These are phyloP conservation scores for Diutina scorzettiae DNA, from an alignment of 1,139 yeast species.

Conservation along the genomic window DNA sequence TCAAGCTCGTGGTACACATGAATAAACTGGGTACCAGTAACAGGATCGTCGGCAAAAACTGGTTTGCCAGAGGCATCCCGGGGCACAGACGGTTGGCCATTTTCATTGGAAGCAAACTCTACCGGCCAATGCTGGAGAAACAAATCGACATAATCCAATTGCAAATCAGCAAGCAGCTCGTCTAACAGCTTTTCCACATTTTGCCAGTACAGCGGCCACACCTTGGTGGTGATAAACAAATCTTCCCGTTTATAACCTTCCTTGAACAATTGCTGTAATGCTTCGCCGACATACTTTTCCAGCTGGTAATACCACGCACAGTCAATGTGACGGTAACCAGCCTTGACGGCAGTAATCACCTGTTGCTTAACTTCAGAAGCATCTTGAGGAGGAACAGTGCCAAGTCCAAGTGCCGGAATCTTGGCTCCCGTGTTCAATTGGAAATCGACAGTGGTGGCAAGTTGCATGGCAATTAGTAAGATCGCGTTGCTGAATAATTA, in stretches of 20 bases:
- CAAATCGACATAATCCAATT: constrained; percentile 47
- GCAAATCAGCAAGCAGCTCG: constrained; percentile 23
- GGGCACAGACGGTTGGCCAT: constrained; percentile 27
- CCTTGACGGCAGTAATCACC: constrained; percentile 27
- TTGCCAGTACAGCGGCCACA: constrained; percentile 36
- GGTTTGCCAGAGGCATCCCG: constrained; percentile 29
- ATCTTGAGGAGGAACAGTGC: constrained; percentile 1
- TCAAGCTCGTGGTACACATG: constrained; percentile 38
- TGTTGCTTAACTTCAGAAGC: constrained; percentile 17
- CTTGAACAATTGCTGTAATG: constrained; percentile 33
- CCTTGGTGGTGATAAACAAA: constrained; percentile 47
- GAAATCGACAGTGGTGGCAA: neutral
- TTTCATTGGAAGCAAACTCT: constrained; percentile 31
- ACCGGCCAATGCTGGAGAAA: constrained; percentile 56
- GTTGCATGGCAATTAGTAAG: neutral
- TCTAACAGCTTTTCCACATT: constrained; percentile 28
- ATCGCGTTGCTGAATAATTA: too few species aligned
- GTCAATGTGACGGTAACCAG: constrained; percentile 31
- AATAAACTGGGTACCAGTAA: constrained; percentile 25
- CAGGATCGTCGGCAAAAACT: constrained; percentile 30
- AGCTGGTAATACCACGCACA: constrained; percentile 39
- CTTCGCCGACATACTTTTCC: constrained; percentile 39
- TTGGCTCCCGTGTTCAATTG: neutral
- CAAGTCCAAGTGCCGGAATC: constrained; percentile 6
- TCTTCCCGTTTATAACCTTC: constrained; percentile 46